phyloP scores from a whole-genome alignment of 1,284 basidiomycete species.

The Moesziomyces sp. region DNA sequence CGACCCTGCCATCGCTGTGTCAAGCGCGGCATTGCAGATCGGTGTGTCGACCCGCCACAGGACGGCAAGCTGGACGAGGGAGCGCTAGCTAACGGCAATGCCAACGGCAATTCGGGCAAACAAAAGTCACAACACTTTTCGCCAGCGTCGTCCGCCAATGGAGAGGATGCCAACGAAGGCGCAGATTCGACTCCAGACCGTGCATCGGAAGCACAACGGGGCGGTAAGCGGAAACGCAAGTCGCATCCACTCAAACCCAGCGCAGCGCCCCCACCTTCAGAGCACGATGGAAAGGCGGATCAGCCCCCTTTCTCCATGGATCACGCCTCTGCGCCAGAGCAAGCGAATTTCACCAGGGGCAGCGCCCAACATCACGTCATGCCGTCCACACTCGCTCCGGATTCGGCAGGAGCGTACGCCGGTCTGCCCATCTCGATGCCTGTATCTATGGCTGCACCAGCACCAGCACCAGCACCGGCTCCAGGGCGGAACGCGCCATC shows the following conservation, averaged over 20 bases:
- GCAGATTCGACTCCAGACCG: not conserved
- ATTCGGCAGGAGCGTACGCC: not conserved
- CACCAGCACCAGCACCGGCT: not conserved
- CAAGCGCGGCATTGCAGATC: conserved; percentile 46
- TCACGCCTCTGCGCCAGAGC: too few relatives aligned
- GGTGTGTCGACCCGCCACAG: conserved; percentile 35
- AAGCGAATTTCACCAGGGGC: conserved; percentile 3
- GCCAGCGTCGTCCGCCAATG: not conserved
- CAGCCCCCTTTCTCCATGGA: too few relatives aligned
- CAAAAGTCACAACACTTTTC: not conserved
- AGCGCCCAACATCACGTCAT: too few relatives aligned
- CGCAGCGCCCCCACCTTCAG: too few relatives aligned
- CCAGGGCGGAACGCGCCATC: conserved; percentile 11
- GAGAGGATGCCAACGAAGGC: not conserved
- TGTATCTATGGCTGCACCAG: conserved; percentile 4
- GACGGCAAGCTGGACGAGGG: conserved; percentile 9
- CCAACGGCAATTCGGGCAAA: too few relatives aligned
- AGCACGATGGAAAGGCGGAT: too few relatives aligned
- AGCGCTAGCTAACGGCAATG: not conserved
- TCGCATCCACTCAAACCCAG: not conserved
- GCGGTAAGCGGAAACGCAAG: conserved; percentile 22
- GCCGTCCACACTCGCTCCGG: not conserved
- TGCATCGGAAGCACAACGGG: not conserved
- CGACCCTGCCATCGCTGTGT: conserved; percentile 42
- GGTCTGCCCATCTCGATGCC: conserved; percentile 4